phyloP scores from a whole-genome alignment of 768 basidiomycete genomes.

The Solioccasus polychromus region DNA sequence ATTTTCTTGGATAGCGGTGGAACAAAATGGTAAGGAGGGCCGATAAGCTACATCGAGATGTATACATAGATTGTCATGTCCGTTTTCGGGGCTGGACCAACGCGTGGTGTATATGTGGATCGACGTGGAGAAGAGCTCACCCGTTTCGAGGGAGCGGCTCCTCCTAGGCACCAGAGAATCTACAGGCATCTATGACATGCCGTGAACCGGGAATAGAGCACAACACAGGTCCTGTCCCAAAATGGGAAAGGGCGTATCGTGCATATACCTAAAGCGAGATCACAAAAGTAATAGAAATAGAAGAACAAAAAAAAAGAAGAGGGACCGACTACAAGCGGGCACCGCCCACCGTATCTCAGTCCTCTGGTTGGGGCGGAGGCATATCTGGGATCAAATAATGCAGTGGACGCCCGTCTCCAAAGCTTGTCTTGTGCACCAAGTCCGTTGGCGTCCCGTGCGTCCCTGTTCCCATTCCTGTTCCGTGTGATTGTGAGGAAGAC shows the following conservation, averaged over 20 bases:
- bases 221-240: constrained; percentile 4
- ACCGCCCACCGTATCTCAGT: constrained; percentile 16
- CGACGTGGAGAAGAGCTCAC: too few species aligned
- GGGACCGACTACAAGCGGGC: not conserved
- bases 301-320: not conserved
- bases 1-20: too few species aligned
- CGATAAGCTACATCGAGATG: constrained; percentile 17
- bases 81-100: constrained; percentile 3
- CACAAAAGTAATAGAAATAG: not conserved
- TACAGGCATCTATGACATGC: not conserved
- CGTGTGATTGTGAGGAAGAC: constrained; percentile 31
- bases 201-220: constrained; percentile 7
- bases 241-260: constrained; percentile 4
- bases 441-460: constrained; percentile 10
- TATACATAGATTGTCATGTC: constrained; percentile 10
- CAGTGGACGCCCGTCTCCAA: constrained; percentile 44
- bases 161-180: too few species aligned
- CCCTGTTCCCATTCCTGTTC: constrained; percentile 15
- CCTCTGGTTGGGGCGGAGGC: constrained; percentile 37
- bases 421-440: constrained; percentile 42
- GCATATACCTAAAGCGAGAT: constrained; percentile 2
- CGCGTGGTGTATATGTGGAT: too few species aligned
- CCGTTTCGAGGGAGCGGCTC: too few species aligned
- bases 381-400: constrained; percentile 63
- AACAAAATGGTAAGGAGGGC: not conserved